Evolutionary conservation across 2,329 filamentous ascomycete genomes (phyloP).

Genomic region (Aspergillus latus): DNA sequence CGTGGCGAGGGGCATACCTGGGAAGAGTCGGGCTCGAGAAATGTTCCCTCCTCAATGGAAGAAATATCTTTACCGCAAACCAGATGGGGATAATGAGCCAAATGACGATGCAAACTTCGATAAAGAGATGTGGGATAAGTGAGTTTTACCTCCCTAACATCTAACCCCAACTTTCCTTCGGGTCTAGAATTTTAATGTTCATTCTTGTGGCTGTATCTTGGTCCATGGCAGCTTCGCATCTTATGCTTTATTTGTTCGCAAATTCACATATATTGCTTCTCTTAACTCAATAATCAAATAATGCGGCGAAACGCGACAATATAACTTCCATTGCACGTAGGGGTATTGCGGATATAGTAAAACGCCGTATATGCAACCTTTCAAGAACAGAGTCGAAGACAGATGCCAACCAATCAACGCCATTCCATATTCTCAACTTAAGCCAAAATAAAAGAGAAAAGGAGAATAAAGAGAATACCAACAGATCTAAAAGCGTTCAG

Average conservation of each 20-base stretch:
- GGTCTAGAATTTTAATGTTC: neutral
- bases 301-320: neutral
- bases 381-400: neutral
- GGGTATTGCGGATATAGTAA: neutral
- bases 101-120: neutral
- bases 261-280: too few relatives aligned
- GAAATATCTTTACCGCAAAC: too few relatives aligned
- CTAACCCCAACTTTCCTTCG: too few relatives aligned
- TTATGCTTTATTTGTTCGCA: too few relatives aligned
- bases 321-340: neutral
- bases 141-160: neutral
- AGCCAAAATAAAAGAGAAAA: neutral
- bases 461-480: neutral
- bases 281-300: neutral
- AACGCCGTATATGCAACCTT: slow-evolving; percentile 4
- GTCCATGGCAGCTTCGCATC: too few relatives aligned
- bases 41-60: neutral
- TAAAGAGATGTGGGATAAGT: neutral
- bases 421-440: slow-evolving; percentile 5
- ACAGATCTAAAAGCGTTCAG: neutral
- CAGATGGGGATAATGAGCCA: too few relatives aligned
- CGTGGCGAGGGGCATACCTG: too few relatives aligned
- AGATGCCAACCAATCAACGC: neutral
- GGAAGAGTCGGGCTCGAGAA: neutral
- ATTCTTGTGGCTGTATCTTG: neutral